Conservation (phyloP, 192 early-diverging fungal genomes). For the Phycomyces nitens region DNA sequence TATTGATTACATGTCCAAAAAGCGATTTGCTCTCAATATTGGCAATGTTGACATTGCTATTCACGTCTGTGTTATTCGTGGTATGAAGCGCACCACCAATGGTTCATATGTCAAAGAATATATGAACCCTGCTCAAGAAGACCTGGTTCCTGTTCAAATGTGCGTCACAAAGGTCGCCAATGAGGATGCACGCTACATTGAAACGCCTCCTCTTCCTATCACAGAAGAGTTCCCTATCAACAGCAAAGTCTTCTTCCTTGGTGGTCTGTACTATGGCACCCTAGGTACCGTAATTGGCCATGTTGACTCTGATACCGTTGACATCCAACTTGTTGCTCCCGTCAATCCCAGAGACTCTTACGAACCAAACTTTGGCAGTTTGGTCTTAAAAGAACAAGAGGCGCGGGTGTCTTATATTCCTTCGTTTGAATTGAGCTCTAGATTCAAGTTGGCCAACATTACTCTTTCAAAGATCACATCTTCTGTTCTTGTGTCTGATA, state of each 20-base stretch:
- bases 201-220: slow-evolving; percentile 65
- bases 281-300: slow-evolving; percentile 66
- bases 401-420: slow-evolving; percentile 35
- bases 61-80: slow-evolving; percentile 58
- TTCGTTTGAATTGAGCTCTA: slow-evolving; percentile 64
- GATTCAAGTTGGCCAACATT: slow-evolving; percentile 58
- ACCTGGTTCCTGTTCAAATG: slow-evolving; percentile 59
- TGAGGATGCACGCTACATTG: slow-evolving; percentile 71
- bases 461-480: slow-evolving; percentile 85
- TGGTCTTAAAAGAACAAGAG: slow-evolving; percentile 38
- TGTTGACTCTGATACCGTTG: slow-evolving; percentile 31
- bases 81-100: slow-evolving; percentile 61
- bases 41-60: slow-evolving; percentile 62
- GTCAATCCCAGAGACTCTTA: slow-evolving; percentile 15
- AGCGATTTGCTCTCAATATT: slow-evolving; percentile 67
- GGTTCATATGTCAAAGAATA: slow-evolving; percentile 77
- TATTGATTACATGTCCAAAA: slow-evolving; percentile 60
- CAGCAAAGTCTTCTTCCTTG: slow-evolving; percentile 80
- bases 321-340: slow-evolving; percentile 44
- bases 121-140: slow-evolving; percentile 39
- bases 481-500: slow-evolving; percentile 64
- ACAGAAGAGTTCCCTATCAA: slow-evolving; percentile 68
- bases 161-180: slow-evolving; percentile 49
- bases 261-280: slow-evolving; percentile 68
- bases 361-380: slow-evolving; percentile 48